Percentiles rank a stretch among this genome's conserved stretches.
Conservation (phyloP, 2,329 filamentous ascomycete genomes). For the Didymellaceae sp. region DNA sequence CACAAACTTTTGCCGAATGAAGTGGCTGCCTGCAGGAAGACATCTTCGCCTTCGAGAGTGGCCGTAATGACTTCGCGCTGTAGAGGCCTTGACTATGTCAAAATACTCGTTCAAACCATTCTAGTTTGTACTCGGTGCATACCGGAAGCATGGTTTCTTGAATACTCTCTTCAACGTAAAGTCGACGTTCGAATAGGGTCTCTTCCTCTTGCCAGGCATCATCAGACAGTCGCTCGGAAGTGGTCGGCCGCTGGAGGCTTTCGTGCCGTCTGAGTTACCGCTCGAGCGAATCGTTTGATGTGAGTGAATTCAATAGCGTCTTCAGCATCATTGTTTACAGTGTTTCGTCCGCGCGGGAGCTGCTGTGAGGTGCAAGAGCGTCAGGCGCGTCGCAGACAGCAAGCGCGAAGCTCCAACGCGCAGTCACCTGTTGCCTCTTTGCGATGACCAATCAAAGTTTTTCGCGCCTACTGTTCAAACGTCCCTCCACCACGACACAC, state of each 20-base stretch:
- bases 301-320: background rate
- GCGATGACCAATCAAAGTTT: conserved; percentile 16
- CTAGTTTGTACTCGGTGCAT: too few species aligned
- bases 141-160: conserved; percentile 76
- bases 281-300: too few species aligned
- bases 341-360: background rate
- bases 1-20: conserved; percentile 94
- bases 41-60: conserved; percentile 82
- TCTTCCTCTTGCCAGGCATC: conserved; percentile 43
- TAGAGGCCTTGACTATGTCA: conserved; percentile 65
- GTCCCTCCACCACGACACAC: background rate
- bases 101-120: background rate
- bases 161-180: conserved; percentile 78
- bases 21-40: conserved; percentile 90
- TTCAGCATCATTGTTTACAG: conserved; percentile 7
- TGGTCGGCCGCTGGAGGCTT: background rate
- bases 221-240: background rate
- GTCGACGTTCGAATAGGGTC: conserved; percentile 64
- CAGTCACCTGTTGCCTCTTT: conserved; percentile 25
- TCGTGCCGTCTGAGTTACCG: background rate
- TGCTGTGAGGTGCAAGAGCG: conserved; percentile 7
- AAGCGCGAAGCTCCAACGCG: conserved; percentile 22
- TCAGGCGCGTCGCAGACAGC: conserved; percentile 16
- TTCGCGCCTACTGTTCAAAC: background rate
- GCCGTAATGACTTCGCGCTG: conserved; percentile 88